A percentile compares a stretch with the other conserved stretches of the same genome.
These are phyloP conservation scores for Lagenaria siceraria DNA, from an alignment of 306 rosid species.

Conservation along the genomic window DNA sequence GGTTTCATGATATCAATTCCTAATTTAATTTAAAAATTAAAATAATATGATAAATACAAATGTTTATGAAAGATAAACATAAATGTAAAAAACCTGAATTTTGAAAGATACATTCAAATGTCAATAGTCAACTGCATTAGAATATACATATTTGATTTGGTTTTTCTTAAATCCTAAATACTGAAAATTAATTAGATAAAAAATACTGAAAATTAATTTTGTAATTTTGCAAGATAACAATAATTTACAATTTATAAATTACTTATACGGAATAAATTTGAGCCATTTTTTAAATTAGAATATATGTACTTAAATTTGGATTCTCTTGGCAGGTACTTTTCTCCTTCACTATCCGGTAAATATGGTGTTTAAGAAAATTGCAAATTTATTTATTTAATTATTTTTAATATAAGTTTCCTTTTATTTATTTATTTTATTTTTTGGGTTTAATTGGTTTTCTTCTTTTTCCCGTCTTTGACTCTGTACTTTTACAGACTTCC, in stretches of 20 bases:
- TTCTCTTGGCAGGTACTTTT: neutral
- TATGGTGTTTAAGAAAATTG: neutral
- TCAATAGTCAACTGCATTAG: neutral
- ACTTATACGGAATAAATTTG: neutral
- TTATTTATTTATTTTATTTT: neutral
- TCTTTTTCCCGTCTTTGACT: slow-evolving; percentile 25
- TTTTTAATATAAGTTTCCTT: neutral
- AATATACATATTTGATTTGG: neutral
- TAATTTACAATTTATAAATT: neutral
- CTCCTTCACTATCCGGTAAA: neutral
- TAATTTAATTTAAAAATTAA: neutral
- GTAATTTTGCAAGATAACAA: no score
- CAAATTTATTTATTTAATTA: neutral
- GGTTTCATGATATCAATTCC: neutral
- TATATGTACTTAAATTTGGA: neutral
- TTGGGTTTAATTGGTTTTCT: neutral
- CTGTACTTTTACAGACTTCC: slow-evolving; percentile 11
- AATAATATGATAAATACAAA: neutral
- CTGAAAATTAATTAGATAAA: neutral
- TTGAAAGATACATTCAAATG: neutral
- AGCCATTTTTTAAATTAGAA: no score
- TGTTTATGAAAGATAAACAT: neutral
- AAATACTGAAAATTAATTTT: no score
- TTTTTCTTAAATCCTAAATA: neutral
- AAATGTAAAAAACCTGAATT: neutral